These are phyloP conservation scores for Thuja plicata DNA, from an alignment of 83 land plant species.

Conservation along the genomic window DNA sequence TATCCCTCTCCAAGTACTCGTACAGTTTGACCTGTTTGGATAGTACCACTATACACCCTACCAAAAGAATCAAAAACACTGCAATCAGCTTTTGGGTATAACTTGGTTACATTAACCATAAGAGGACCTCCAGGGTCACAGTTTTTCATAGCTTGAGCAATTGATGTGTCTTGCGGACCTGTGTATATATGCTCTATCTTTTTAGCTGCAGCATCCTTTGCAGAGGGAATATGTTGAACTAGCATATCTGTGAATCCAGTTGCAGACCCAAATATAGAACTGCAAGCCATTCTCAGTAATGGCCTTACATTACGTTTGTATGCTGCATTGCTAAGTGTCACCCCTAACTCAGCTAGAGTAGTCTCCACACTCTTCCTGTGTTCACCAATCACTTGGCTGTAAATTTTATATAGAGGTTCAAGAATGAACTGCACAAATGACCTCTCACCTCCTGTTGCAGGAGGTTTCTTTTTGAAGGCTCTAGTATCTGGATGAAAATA, in stretches of 20 bases:
- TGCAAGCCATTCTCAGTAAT: conserved; percentile 88
- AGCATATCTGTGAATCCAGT: conserved; percentile 99
- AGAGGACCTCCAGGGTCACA: conserved; percentile 89
- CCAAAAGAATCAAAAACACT: conserved; percentile 99
- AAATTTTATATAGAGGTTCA: conserved; percentile 94
- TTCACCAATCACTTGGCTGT: conserved; percentile 97
- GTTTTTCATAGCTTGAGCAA: conserved; percentile 70
- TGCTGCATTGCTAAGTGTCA: conserved; percentile 90
- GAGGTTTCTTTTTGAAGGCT: conserved; percentile 72
- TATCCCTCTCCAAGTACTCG: conserved; percentile 95
- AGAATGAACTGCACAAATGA: conserved; percentile 96
- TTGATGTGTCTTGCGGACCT: conserved; percentile 77
- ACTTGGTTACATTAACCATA: conserved; percentile 96
- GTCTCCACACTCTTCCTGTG: conserved; percentile 93
- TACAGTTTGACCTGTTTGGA: conserved; percentile 89
- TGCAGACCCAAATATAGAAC: conserved; percentile 93
- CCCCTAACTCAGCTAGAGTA: conserved; percentile 91
- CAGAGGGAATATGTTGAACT: conserved; percentile 93
- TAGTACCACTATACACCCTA: conserved; percentile 90
- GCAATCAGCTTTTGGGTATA: conserved; percentile 96
- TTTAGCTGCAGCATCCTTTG: conserved; percentile 72
- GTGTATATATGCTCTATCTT: conserved; percentile 90
- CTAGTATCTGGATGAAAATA: conserved; percentile 80
- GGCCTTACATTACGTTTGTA: conserved; percentile 91
- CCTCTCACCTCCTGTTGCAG: conserved; percentile 82